Percentiles rank a stretch among this genome's conserved stretches.
Evolutionary conservation across 2,329 filamentous ascomycete genomes (phyloP).

Genomic region (Ophiostoma perfectum): DNA sequence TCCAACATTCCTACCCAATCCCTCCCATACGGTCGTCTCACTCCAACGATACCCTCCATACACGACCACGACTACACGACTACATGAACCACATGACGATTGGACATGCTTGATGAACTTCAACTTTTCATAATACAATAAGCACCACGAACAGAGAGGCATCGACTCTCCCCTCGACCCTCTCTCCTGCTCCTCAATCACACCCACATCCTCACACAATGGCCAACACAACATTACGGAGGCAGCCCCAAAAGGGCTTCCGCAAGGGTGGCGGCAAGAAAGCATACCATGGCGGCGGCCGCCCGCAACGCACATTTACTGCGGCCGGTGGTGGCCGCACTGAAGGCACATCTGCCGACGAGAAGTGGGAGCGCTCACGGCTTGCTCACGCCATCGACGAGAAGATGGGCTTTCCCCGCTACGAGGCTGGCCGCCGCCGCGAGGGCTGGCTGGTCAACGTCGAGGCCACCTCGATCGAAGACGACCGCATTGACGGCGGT

Average conservation of each 20-base stretch:
- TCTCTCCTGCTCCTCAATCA: neutral
- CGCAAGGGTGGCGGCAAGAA: slow-evolving; percentile 60
- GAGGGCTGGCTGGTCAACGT: slow-evolving; percentile 94
- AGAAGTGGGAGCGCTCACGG: slow-evolving; percentile 80
- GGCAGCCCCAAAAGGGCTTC: slow-evolving; percentile 57
- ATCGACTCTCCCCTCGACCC: neutral
- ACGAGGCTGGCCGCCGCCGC: slow-evolving; percentile 75
- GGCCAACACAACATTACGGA: slow-evolving; percentile 56
- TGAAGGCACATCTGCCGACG: slow-evolving; percentile 86
- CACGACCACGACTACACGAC: slow-evolving; percentile 16
- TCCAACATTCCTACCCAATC: neutral
- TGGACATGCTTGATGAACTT: neutral
- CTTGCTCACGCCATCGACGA: slow-evolving; percentile 90
- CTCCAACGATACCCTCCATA: slow-evolving; percentile 16
- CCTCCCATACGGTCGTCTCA: slow-evolving; percentile 5
- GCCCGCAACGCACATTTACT: slow-evolving; percentile 64
- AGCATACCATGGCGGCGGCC: slow-evolving; percentile 64
- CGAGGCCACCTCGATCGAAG: slow-evolving; percentile 81
- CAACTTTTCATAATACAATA: neutral
- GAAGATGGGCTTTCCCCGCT: slow-evolving; percentile 86
- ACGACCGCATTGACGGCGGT: slow-evolving; percentile 76
- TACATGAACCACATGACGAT: slow-evolving; percentile 3
- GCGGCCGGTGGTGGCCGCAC: slow-evolving; percentile 66
- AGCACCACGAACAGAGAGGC: neutral
- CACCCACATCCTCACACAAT: slow-evolving; percentile 34